Percentiles rank a stretch among this genome's conserved stretches.
Evolutionary conservation across 1,284 basidiomycete species (phyloP).

Genomic region (Violaceomyces palustris): DNA sequence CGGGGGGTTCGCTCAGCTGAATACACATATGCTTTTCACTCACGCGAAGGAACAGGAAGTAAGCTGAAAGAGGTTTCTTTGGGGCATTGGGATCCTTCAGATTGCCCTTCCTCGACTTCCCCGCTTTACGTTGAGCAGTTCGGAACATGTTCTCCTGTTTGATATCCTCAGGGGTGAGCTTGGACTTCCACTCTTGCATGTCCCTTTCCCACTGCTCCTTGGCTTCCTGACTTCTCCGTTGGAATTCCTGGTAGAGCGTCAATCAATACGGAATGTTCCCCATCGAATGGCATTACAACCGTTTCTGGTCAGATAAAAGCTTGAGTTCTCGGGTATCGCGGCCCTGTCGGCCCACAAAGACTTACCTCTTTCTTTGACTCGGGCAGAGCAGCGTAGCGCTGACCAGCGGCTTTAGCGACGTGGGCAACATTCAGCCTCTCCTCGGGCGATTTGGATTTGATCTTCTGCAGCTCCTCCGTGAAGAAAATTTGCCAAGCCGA

Average conservation of each 20-base stretch:
- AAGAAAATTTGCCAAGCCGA: conserved; percentile 97
- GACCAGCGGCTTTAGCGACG: conserved; percentile 88
- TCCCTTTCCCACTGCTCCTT: conserved; percentile 78
- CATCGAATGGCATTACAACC: conserved; percentile 52
- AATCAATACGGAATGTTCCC: background rate
- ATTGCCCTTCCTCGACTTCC: conserved; percentile 86
- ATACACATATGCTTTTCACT: no score
- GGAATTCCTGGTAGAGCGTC: conserved; percentile 26
- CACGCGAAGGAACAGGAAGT: conserved; percentile 88
- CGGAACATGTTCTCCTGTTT: conserved; percentile 86
- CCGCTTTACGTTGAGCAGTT: conserved; percentile 84
- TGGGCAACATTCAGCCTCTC: conserved; percentile 87
- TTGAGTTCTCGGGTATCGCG: no score
- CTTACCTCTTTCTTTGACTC: conserved; percentile 69
- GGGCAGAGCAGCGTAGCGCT: conserved; percentile 75
- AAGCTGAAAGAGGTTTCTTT: conserved; percentile 89
- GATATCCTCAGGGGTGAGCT: conserved; percentile 88
- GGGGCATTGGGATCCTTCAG: conserved; percentile 95
- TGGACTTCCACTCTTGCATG: conserved; percentile 76
- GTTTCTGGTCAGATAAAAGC: no score
- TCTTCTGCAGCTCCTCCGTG: conserved; percentile 85
- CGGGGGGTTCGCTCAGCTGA: no score
- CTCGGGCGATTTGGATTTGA: conserved; percentile 59
- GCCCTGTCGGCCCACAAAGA: no score
- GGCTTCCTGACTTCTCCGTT: conserved; percentile 64